Base-by-base conservation (phyloP, 805 yeast genomes). In the Lipomyces kockii region DNA sequence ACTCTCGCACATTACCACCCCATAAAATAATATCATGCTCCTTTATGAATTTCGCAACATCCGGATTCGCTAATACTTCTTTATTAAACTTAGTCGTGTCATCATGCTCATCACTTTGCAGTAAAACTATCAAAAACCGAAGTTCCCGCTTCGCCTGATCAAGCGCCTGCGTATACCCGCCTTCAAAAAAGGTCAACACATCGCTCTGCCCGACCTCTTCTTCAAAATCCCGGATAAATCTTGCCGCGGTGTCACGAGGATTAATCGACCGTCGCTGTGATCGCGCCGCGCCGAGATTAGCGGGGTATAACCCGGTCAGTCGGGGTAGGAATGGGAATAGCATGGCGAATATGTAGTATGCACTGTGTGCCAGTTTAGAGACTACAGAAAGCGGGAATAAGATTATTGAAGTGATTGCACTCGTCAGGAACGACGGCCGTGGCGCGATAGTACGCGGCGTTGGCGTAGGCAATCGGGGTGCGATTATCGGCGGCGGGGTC, bases 1-100 rank as follows among this genome's bases (percentile, higher is more conserved):
- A 86, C 65, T 87, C 87, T n/a, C 85, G 83, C 29, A 89, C 85
- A 75, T 91, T 89, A 8, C 97, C 97, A 54, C 93, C 97, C 98
- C 98, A 94, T 1, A 91, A 78, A 2, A 91, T 71, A 1, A 88
- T 76, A 57, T 90, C 83, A 58, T 83, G 83, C 25, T 84, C 83
- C 25, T 78, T 79, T 62, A 86, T 74, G 72, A 83, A 80, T 49
- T 80, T 77, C 14, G 85, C 78, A 63, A 90, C 86, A 32, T 76
- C 77, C 2, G 81, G 83, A 66, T 85, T 81, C 55, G 87, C 79
- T 58, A 92, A 76, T 2, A 91, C 83, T 11, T 83, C 82, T 14
- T 82, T 77, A 60, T 88, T 84, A 69, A 89, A 86, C 3, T 77
- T 76, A 39, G 80, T 77, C 0, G 88, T 81, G 61, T 87, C 86